Evolutionary conservation across 2,329 filamentous ascomycete genomes (phyloP).

Genomic region (Colletotrichum sp.): DNA sequence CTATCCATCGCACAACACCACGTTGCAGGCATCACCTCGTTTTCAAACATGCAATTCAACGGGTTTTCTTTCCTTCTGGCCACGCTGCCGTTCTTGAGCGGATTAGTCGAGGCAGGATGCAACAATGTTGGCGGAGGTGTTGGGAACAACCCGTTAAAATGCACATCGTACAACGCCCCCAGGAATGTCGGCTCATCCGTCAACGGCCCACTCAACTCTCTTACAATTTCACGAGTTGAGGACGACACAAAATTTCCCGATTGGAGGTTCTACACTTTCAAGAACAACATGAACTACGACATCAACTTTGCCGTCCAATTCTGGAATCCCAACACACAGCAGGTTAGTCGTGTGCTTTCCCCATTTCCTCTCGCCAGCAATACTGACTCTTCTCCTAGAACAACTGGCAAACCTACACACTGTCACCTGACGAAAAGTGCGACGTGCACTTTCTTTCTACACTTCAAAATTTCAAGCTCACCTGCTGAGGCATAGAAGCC

Average conservation of each 20-base stretch:
- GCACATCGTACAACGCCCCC: neutral
- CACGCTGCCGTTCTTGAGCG: neutral
- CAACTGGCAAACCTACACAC: neutral
- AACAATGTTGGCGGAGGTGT: neutral
- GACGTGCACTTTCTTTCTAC: neutral
- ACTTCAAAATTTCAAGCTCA: neutral
- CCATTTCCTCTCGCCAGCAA: rapidly evolving
- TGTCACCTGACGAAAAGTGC: neutral
- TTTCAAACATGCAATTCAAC: neutral
- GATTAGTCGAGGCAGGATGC: neutral
- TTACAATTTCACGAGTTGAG: neutral
- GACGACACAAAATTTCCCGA: neutral
- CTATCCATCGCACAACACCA: neutral
- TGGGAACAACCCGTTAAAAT: neutral
- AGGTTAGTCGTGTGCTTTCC: neutral
- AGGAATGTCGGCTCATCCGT: neutral
- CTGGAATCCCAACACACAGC: neutral
- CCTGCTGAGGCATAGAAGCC: neutral
- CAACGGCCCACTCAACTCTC: neutral
- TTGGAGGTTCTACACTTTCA: neutral
- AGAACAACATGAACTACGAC: neutral
- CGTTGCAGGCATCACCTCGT: neutral
- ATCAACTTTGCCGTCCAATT: neutral
- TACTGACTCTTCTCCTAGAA: neutral
- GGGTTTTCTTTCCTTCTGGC: neutral